Evolutionary conservation across 495 filamentous ascomycete species (phyloP).

Genomic region (Immersiella caudata): DNA sequence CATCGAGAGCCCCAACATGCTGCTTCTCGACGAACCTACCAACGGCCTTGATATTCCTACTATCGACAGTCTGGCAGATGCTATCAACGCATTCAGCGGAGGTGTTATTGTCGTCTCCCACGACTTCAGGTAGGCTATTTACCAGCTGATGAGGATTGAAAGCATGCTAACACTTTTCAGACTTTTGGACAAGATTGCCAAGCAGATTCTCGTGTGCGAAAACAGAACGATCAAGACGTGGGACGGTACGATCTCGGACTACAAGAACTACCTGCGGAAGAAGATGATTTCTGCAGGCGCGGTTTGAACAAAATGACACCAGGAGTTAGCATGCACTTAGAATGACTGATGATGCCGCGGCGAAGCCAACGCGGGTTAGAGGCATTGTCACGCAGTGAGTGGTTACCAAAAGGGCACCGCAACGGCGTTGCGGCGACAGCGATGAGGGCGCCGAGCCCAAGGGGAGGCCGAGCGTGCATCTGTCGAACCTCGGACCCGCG

Average conservation of each 20-base stretch:
- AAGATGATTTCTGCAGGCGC: conserved; percentile 79
- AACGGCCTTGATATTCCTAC: conserved; percentile 99
- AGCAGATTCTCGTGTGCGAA: conserved; percentile 99
- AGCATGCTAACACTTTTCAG: conserved; percentile 47
- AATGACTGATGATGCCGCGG: neutral
- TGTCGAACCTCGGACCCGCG: conserved; percentile 10
- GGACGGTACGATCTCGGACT: conserved; percentile 86
- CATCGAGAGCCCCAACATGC: conserved; percentile 96
- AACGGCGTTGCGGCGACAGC: neutral
- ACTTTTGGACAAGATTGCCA: conserved; percentile 98
- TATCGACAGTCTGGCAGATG: conserved; percentile 95
- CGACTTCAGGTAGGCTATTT: conserved; percentile 81
- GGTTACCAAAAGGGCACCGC: neutral
- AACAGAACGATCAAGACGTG: conserved; percentile 87
- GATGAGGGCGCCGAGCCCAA: neutral
- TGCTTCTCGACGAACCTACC: conserved; percentile 96
- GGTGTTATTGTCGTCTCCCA: conserved; percentile 98
- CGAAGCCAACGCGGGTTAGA: neutral
- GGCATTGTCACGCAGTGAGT: neutral
- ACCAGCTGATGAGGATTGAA: neutral
- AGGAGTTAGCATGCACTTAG: neutral
- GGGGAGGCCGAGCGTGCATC: neutral
- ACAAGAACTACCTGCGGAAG: conserved; percentile 98
- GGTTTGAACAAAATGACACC: conserved; percentile 49
- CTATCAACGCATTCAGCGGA: conserved; percentile 93